Conservation (phyloP, 352 stramenopile species). For the Saprolegnia parasitica region DNA sequence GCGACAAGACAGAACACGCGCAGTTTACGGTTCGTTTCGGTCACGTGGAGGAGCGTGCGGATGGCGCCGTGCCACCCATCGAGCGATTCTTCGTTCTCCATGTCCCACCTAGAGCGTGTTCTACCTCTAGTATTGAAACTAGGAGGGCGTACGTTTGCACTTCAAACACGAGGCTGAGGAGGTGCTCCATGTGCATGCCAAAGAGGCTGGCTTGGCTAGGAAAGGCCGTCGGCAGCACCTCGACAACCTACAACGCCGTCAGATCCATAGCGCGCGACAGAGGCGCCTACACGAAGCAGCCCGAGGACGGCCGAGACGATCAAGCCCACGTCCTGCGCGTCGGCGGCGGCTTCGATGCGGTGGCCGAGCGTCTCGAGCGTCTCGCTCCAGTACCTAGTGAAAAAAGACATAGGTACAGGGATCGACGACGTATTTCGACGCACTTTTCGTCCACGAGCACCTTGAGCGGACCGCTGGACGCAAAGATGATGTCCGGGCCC, state of each 20-base stretch:
- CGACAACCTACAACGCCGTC: constrained; percentile 2
- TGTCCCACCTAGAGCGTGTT: constrained; percentile 8
- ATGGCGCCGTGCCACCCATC: constrained; percentile 16
- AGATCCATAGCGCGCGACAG: no score
- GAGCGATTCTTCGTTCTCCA: neutral
- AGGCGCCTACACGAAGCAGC: constrained; percentile 9
- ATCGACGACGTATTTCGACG: constrained; percentile 20
- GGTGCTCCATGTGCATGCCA: constrained; percentile 11
- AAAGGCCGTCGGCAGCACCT: constrained; percentile 23
- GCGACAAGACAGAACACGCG: constrained; percentile 32
- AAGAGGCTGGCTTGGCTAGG: constrained; percentile 6
- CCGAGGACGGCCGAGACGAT: constrained; percentile 19
- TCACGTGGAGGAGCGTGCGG: constrained; percentile 22
- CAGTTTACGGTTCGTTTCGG: constrained; percentile 55
- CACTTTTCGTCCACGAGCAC: constrained; percentile 26
- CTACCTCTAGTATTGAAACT: no score
- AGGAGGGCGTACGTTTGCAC: constrained; percentile 15
- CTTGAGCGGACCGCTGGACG: constrained; percentile 30
- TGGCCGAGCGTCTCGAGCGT: neutral
- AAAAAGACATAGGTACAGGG: constrained; percentile 28
- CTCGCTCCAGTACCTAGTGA: constrained; percentile 13
- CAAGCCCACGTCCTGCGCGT: constrained; percentile 1
- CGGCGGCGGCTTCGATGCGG: constrained; percentile 2
- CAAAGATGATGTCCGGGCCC: constrained; percentile 34
- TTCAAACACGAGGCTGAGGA: constrained; percentile 14